phyloP scores from a whole-genome alignment of 192 early-diverging fungal genomes.

The Mortierella antarctica region DNA sequence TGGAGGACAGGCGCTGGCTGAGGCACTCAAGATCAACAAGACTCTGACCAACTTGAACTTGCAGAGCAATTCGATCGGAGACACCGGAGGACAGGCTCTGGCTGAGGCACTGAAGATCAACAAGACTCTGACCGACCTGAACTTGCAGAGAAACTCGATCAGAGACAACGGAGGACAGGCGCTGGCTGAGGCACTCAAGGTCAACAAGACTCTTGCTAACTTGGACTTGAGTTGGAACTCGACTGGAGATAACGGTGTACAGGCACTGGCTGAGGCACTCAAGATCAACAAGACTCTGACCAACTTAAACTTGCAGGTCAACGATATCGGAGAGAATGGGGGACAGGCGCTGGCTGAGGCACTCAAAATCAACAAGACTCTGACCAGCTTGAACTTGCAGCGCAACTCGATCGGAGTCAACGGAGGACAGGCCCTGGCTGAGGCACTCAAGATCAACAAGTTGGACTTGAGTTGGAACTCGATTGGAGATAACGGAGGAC shows the following conservation, averaged over 20 bases:
- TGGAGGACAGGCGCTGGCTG: too few relatives aligned
- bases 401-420: too few relatives aligned
- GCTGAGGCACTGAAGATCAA: constrained; percentile 8
- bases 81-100: background rate
- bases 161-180: background rate
- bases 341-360: background rate
- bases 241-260: background rate
- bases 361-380: background rate
- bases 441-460: too few relatives aligned
- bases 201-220: background rate
- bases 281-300: too few relatives aligned
- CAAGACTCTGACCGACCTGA: background rate
- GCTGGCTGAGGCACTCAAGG: constrained; percentile 9
- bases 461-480: too few relatives aligned
- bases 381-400: background rate
- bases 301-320: background rate
- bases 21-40: too few relatives aligned
- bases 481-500: too few relatives aligned
- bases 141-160: constrained; percentile 4
- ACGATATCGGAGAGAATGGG: background rate
- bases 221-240: too few relatives aligned
- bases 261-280: background rate
- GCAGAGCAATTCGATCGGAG: background rate
- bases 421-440: too few relatives aligned
- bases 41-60: too few relatives aligned